Base-by-base conservation (phyloP, 2,329 filamentous ascomycete species). In the Nigrograna mackinnonii region DNA sequence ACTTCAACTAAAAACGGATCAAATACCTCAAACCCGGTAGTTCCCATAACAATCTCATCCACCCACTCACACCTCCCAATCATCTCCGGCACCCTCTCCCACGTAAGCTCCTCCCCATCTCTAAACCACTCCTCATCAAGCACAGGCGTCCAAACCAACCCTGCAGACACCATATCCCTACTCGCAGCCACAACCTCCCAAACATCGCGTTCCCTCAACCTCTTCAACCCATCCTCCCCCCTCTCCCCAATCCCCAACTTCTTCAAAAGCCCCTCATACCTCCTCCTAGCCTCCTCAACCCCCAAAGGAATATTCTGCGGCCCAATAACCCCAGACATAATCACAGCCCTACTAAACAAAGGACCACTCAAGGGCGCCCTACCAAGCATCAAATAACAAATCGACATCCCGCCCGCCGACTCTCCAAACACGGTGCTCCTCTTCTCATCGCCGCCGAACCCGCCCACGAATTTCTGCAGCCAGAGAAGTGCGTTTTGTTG, bases 11-110 rank as follows among this genome's bases (percentile, higher is more conserved):
- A 7, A 7, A 12, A 7, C 12, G 12, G 13, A 7, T 16, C 2
- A 58, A 57, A 41, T 59, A 71, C 71, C 60, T 78, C 75, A 43
- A 71, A 68, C 34, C 69, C 61, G 18, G 71, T 71, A 47, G 72
- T 68, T 2, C 76, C 76, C 13, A 78, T 62, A 9, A 77, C 50
- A 9, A 78, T 46, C 14, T 66, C 64, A 21, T 70, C 51, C 20
- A 71, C 72, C 74, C 75, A 79, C 5, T 60, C 46, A 24, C 55
- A 61, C 2, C 44, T 38, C 9, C 41, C 47, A 1, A 59, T 22
- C 6, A 59, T 28, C 13, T 52, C 42, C 0, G 47, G 46, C 6
- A 55, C 32, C 6, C 38, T 41, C 18, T 59, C 51, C 58, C 59
- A 63, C 0, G 56, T 55, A 1, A 12, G 18, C 1, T 20, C 35